These are phyloP conservation scores for Nakaseomyces uthaithaninus DNA, from an alignment of 1,139 yeast species.

Conservation along the genomic window DNA sequence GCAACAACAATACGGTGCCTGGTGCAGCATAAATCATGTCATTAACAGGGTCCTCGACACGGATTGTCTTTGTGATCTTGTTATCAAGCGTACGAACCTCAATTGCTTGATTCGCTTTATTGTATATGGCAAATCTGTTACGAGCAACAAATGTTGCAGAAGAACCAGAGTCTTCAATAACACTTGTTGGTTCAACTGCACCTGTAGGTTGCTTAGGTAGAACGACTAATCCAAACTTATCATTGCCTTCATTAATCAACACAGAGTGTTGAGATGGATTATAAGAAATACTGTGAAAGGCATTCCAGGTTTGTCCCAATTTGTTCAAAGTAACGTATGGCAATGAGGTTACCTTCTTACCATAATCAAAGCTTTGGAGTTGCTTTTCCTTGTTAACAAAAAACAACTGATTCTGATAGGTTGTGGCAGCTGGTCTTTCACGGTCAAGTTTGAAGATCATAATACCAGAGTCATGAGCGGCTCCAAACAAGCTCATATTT, in stretches of 20 bases:
- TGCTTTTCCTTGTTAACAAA: slow-evolving; percentile 81
- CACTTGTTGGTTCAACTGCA: slow-evolving; percentile 79
- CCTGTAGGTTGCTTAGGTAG: slow-evolving; percentile 87
- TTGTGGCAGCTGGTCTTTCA: slow-evolving; percentile 86
- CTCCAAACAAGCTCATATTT: slow-evolving; percentile 81
- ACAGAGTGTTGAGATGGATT: slow-evolving; percentile 89
- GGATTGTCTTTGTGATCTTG: slow-evolving; percentile 71
- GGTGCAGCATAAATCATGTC: slow-evolving; percentile 77
- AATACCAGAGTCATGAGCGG: slow-evolving; percentile 95
- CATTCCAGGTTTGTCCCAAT: slow-evolving; percentile 79
- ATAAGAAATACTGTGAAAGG: slow-evolving; percentile 76
- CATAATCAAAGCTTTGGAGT: slow-evolving; percentile 70
- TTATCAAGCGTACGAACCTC: slow-evolving; percentile 81
- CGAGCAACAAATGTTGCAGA: slow-evolving; percentile 88
- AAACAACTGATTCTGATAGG: slow-evolving; percentile 60
- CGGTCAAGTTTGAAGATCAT: slow-evolving; percentile 97
- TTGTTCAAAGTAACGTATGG: slow-evolving; percentile 81
- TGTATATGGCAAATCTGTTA: slow-evolving; percentile 82
- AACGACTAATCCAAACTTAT: slow-evolving; percentile 62
- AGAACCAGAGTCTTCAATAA: slow-evolving; percentile 73
- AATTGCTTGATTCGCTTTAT: slow-evolving; percentile 54
- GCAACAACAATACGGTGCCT: slow-evolving; percentile 72
- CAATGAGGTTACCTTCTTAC: slow-evolving; percentile 49
- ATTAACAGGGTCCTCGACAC: slow-evolving; percentile 60
- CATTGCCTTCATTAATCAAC: slow-evolving; percentile 60